phyloP scores from a whole-genome alignment of 768 basidiomycete genomes.

The Hypholoma fasciculare region DNA sequence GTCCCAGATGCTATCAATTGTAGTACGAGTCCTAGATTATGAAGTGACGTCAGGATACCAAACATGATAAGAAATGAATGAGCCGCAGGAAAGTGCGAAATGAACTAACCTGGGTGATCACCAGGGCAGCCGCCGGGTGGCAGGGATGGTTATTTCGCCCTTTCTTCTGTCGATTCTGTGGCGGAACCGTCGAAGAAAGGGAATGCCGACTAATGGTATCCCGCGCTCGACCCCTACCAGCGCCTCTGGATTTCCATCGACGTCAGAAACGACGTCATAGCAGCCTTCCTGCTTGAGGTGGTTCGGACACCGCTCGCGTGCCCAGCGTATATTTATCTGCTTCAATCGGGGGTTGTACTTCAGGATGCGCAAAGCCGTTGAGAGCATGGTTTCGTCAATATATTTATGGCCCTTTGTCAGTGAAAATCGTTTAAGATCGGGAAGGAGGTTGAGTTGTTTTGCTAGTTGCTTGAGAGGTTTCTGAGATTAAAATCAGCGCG shows the following conservation, averaged over 20 bases:
- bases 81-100: background rate
- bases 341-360: slow-evolving; percentile 31
- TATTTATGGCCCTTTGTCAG: slow-evolving; percentile 51
- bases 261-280: slow-evolving; percentile 34
- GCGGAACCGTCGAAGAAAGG: slow-evolving; percentile 35
- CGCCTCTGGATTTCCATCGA: slow-evolving; percentile 21
- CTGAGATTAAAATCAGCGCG: slow-evolving; percentile 20
- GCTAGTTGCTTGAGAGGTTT: slow-evolving; percentile 43
- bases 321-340: slow-evolving; percentile 50
- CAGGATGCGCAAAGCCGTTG: slow-evolving; percentile 38
- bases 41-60: too few relatives aligned
- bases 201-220: slow-evolving; percentile 38
- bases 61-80: background rate
- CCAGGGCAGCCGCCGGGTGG: background rate
- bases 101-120: background rate
- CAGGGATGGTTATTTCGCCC: background rate
- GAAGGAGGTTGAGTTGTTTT: slow-evolving; percentile 35
- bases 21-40: too few relatives aligned
- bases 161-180: slow-evolving; percentile 12
- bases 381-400: slow-evolving; percentile 44
- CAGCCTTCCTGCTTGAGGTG: slow-evolving; percentile 49
- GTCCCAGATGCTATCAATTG: too few relatives aligned
- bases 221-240: slow-evolving; percentile 39
- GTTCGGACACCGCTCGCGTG: slow-evolving; percentile 44
- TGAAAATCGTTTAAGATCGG: slow-evolving; percentile 42